phyloP scores from a whole-genome alignment of 1,139 yeast species.

The Lipomyces yarrowii region DNA sequence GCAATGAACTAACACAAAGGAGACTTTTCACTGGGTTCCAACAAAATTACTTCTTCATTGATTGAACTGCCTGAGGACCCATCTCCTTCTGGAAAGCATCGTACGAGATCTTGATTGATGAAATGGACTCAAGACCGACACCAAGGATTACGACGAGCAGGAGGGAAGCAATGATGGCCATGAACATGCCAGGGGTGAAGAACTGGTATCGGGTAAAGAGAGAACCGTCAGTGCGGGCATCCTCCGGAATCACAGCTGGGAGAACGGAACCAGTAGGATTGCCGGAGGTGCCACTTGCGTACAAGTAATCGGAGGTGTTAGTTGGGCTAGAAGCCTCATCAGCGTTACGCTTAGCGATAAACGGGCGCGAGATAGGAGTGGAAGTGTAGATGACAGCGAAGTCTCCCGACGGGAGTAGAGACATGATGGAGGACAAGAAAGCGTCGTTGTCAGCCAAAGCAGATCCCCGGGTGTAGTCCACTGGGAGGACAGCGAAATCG shows the following conservation, averaged over 20 bases:
- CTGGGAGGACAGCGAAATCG: conserved; percentile 37
- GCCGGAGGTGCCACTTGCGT: conserved; percentile 25
- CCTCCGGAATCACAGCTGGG: conserved; percentile 30
- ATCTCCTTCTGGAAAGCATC: conserved; percentile 63
- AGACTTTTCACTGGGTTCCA: conserved; percentile 1
- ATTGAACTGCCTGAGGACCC: conserved; percentile 27
- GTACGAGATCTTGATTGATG: conserved; percentile 66
- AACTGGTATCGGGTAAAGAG: conserved; percentile 54
- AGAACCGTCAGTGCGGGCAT: conserved; percentile 39
- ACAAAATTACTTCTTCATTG: conserved; percentile 9
- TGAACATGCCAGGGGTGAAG: conserved; percentile 68
- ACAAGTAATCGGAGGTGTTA: conserved; percentile 15
- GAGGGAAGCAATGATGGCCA: conserved; percentile 60
- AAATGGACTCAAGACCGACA: conserved; percentile 63
- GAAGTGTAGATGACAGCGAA: conserved; percentile 42
- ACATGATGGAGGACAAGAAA: conserved; percentile 38
- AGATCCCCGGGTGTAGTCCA: conserved; percentile 28
- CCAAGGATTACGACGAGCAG: conserved; percentile 55
- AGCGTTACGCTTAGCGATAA: conserved; percentile 21
- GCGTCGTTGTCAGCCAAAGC: conserved; percentile 36
- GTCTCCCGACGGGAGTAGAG: conserved; percentile 42
- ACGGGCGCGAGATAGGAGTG: conserved; percentile 30
- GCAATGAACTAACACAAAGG: background rate
- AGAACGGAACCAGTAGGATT: conserved; percentile 19
- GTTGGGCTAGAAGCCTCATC: conserved; percentile 23